Base-by-base conservation (phyloP, 495 filamentous ascomycete genomes). In the Trypethelium eluteriae region DNA sequence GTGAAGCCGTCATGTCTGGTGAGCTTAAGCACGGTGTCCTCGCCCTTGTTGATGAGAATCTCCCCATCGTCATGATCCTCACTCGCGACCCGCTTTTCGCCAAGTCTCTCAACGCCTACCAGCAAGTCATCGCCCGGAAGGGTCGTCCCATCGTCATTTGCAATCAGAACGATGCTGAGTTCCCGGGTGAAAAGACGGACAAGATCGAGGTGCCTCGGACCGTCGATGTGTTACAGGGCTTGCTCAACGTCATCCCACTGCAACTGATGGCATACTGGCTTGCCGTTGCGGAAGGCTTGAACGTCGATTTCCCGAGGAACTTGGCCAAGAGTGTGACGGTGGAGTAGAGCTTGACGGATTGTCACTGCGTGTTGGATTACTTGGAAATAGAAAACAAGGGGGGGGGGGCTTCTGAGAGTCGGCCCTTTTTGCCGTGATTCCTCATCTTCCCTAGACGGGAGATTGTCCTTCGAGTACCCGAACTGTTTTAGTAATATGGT, bases 191-290 rank as follows among this genome's bases (percentile, higher is more conserved):
- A 67, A 88, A 88, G 76, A 93, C 92, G 61, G 91, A 96, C 81
- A 96, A 92, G 85, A 97, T 98, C 72, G 93, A 96, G 79, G 89
- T 98, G 68, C 94, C 94, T 65, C 88, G 89, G 83, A 98, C 94
- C 16, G 92, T 97, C 44, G 94, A 98, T 76, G 89, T 87, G 74
- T 85, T 98, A 50, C 94, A 98, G 81, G 94, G 94, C 72, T 86
- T 98, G 71, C 83, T 98, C 65, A 98, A 98, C 76, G 95, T 98
- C 71, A 96, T 98, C 74, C 94, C 94, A 14, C 83, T 98, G 70
- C 94, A 98, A 81, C 83, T 98, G 69, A 95, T 98, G 77, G 89
- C 94, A 35, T 98, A 98, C 82, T 98, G 95, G 95, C 86, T 98
- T 66, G 94, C 94, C 53, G 93, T 98, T 65, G 88, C 85, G 70